Evolutionary conservation across 2,329 filamentous ascomycete species (phyloP), one percentile per base, ranked within the genome.

Genomic region (Helminthosporium solani): DNA sequence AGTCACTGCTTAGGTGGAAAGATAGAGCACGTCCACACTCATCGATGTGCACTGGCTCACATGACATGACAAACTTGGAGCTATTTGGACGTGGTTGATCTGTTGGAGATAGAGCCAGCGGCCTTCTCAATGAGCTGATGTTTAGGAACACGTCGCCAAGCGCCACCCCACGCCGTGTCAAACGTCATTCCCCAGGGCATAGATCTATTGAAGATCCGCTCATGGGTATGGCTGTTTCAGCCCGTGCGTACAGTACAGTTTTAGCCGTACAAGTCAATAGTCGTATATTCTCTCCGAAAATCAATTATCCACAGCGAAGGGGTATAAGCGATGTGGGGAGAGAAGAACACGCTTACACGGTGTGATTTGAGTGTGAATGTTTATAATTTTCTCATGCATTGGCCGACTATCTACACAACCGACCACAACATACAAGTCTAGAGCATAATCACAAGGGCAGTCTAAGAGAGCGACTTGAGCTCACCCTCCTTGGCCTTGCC

Each of bases 401-500:
- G 7, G 14, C 14, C 28, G 14, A 5, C 28, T 6, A 31, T n/a
- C 28, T 31, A 31, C 28, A 31, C 14, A 31, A 31, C 3, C 14
- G 9, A n/a, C 28, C 14, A 31, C 7, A 27, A 7, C 7, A 27
- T 27, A 27, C 25, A 27, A 7, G 25, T 27, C 25, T 27, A 7
- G 7, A 7, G 25, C 25, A 27, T 12, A n/a, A n/a, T 12, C 7
- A 27, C 25, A 7, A 27, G 12, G 28, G 20, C 18, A 14, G 15
- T 21, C 45, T 58, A 67, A 51, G 54, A 57, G 36, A 89, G 67
- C 16, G 75, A 75, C 80, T 94, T 95, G 60, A 82, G 75, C 53
- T 96, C 92, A 33, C 84, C 86, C 16, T 87, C 87, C 78, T 92
- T 91, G 48, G 94, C 75, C 81, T 95, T 96, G 57, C 91, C 90